Evolutionary conservation across 805 yeast genomes (phyloP).

Genomic region (Ogataea neopini): DNA sequence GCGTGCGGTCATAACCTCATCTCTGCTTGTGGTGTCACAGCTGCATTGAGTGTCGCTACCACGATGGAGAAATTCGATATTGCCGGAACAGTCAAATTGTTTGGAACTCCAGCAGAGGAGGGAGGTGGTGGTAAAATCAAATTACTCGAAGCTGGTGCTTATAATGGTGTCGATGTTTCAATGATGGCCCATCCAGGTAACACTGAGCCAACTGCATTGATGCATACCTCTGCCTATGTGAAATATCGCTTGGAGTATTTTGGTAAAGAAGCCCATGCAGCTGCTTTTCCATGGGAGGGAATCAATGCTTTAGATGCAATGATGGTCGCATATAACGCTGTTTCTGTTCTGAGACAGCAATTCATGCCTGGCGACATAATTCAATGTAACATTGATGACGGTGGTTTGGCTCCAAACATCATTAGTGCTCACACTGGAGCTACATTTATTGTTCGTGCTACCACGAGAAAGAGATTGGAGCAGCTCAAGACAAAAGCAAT

Average conservation of each 20-base stretch:
- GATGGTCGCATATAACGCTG: slow-evolving; percentile 27
- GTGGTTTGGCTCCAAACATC: slow-evolving; percentile 30
- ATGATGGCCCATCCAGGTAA: slow-evolving; percentile 31
- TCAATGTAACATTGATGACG: slow-evolving; percentile 28
- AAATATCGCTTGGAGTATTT: slow-evolving; percentile 22
- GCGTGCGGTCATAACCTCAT: slow-evolving; percentile 36
- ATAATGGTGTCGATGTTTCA: slow-evolving; percentile 26
- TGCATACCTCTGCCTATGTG: slow-evolving; percentile 23
- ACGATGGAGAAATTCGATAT: slow-evolving; percentile 25
- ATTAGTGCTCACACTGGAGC: slow-evolving; percentile 27
- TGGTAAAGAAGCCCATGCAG: slow-evolving; percentile 33
- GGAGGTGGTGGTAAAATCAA: slow-evolving; percentile 31
- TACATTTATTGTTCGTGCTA: slow-evolving; percentile 21
- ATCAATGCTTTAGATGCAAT: slow-evolving; percentile 34
- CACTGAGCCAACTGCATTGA: slow-evolving; percentile 16
- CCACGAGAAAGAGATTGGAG: slow-evolving; percentile 20
- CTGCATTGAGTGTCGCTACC: slow-evolving; percentile 22
- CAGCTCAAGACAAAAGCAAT: slow-evolving; percentile 28
- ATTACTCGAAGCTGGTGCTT: slow-evolving; percentile 31
- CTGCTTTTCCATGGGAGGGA: slow-evolving; percentile 34
- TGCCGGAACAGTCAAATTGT: slow-evolving; percentile 31
- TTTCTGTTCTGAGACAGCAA: slow-evolving; percentile 32
- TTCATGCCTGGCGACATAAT: slow-evolving; percentile 28
- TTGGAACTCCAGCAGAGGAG: slow-evolving; percentile 36
- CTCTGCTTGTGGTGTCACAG: slow-evolving; percentile 27